phyloP scores from a whole-genome alignment of 2,329 filamentous ascomycete species.

The Claviceps sp. region DNA sequence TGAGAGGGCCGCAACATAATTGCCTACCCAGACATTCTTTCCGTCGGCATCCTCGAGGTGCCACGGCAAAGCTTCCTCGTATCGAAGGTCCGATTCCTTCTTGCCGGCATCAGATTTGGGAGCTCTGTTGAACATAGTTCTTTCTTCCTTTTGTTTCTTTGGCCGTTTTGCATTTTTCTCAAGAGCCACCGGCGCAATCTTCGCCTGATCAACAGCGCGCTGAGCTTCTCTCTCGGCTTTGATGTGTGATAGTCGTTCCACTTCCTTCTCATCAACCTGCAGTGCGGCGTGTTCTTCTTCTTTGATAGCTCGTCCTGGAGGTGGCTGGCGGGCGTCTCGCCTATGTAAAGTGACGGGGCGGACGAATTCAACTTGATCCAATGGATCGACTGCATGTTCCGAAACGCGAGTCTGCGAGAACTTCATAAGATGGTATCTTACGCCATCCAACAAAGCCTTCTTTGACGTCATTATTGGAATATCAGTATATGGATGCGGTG shows the following conservation, averaged over 20 bases:
- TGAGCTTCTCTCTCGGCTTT: slow-evolving; percentile 75
- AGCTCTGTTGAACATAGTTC: slow-evolving; percentile 74
- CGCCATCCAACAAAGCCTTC: slow-evolving; percentile 60
- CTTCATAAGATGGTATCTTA: slow-evolving; percentile 80
- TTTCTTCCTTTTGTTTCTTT: slow-evolving; percentile 65
- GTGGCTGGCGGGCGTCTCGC: slow-evolving; percentile 63
- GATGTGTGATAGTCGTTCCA: slow-evolving; percentile 52
- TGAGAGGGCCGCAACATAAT: slow-evolving; percentile 79
- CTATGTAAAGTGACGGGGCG: slow-evolving; percentile 81
- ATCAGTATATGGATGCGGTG: slow-evolving; percentile 34
- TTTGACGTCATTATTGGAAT: slow-evolving; percentile 73
- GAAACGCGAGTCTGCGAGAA: slow-evolving; percentile 46
- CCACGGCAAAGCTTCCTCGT: slow-evolving; percentile 94
- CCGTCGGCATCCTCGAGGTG: slow-evolving; percentile 93
- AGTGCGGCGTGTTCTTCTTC: slow-evolving; percentile 35
- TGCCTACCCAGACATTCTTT: slow-evolving; percentile 86
- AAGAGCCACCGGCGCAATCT: slow-evolving; percentile 75
- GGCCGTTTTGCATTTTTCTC: slow-evolving; percentile 35
- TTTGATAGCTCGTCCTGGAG: slow-evolving; percentile 50
- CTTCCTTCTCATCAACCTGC: slow-evolving; percentile 41
- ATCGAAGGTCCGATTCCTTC: slow-evolving; percentile 60
- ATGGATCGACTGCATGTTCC: slow-evolving; percentile 53
- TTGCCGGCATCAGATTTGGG: slow-evolving; percentile 68
- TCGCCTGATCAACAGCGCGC: slow-evolving; percentile 73
- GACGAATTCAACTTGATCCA: slow-evolving; percentile 64